Evolutionary conservation across 352 stramenopile genomes (phyloP).

Genomic region (Pythium graminicola): DNA sequence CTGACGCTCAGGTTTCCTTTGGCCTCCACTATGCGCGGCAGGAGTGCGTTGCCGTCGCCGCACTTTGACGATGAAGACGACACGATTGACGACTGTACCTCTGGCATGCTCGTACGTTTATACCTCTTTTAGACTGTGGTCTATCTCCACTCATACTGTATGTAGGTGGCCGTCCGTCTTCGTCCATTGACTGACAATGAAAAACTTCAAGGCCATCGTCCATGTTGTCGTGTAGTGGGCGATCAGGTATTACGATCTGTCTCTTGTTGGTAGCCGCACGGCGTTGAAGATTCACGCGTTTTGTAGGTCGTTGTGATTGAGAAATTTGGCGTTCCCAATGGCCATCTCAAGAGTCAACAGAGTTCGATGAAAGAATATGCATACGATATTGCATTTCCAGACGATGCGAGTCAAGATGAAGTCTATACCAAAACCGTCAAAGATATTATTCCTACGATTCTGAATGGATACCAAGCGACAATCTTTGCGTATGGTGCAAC

Average conservation of each 20-base stretch:
- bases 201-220: constrained; percentile 37
- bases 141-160: not conserved
- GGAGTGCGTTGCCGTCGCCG: not conserved
- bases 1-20: constrained; percentile 1
- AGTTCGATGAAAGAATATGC: constrained; percentile 50
- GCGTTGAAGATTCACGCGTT: not conserved
- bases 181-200: constrained; percentile 40
- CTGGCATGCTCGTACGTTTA: constrained; percentile 33
- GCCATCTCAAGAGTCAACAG: constrained; percentile 50
- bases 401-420: constrained; percentile 42
- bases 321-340: constrained; percentile 39
- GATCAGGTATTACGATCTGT: constrained; percentile 32
- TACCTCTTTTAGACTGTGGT: too few species aligned
- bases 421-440: constrained; percentile 55
- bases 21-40: not conserved
- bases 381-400: constrained; percentile 50
- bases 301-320: constrained; percentile 54
- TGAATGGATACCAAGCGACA: constrained; percentile 75
- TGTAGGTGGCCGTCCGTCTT: constrained; percentile 46
- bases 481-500: constrained; percentile 75
- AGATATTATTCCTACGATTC: constrained; percentile 53
- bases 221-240: constrained; percentile 46
- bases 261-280: not conserved
- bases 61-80: constrained; percentile 26
- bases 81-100: constrained; percentile 31